phyloP scores from a whole-genome alignment of 768 basidiomycete species.

The Amanita brunnescens region DNA sequence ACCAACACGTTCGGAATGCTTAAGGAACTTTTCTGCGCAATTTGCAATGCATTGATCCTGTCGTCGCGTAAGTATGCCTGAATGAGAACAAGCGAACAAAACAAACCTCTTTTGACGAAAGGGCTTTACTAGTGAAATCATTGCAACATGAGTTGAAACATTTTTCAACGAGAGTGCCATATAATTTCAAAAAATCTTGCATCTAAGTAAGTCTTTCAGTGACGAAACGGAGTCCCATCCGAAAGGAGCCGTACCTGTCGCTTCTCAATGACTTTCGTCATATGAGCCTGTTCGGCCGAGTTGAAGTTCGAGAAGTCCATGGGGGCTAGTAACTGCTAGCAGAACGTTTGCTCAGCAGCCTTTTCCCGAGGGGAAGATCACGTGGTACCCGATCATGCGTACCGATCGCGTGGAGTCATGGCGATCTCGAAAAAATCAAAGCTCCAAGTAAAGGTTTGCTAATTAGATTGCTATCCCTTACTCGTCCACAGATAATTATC shows the following conservation, averaged over 20 bases:
- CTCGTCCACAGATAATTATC: background rate
- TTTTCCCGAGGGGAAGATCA: constrained; percentile 2
- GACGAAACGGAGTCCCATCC: background rate
- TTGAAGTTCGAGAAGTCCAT: constrained; percentile 95
- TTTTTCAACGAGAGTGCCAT: constrained; percentile 89
- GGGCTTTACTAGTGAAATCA: constrained; percentile 92
- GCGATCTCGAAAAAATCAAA: background rate
- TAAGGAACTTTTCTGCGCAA: constrained; percentile 97
- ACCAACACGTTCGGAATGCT: constrained; percentile 90
- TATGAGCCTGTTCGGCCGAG: constrained; percentile 89
- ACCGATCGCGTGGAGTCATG: background rate
- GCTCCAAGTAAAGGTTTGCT: background rate
- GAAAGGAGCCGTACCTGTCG: constrained; percentile 59
- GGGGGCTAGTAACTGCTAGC: constrained; percentile 1
- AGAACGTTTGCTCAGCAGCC: background rate
- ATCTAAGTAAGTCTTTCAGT: constrained; percentile 47
- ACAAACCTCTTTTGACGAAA: constrained; percentile 87
- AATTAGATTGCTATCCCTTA: background rate
- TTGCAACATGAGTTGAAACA: constrained; percentile 95
- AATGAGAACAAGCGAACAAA: background rate
- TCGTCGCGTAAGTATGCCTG: constrained; percentile 2
- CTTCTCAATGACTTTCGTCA: constrained; percentile 91
- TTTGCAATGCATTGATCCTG: constrained; percentile 87
- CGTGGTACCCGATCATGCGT: background rate
- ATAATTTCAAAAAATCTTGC: constrained; percentile 96